Evolutionary conservation across 257 asterid species (phyloP).

Genomic region (Plantago major): DNA sequence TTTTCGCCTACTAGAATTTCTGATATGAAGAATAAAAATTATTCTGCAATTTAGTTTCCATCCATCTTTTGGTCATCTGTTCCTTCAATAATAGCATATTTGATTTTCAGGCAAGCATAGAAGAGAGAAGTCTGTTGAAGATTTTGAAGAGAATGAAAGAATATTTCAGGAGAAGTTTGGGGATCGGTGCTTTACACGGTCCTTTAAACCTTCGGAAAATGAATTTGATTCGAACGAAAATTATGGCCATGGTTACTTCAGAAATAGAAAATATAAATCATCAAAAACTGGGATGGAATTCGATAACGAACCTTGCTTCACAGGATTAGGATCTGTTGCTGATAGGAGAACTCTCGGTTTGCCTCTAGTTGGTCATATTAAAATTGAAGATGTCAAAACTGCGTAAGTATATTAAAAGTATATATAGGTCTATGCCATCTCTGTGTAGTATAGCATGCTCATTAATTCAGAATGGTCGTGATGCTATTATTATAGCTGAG

Average conservation of each 20-base stretch:
- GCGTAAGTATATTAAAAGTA: slow-evolving; percentile 65
- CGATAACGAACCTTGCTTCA: slow-evolving; percentile 20
- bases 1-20: too few relatives aligned
- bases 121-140: slow-evolving; percentile 33
- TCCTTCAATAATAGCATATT: neutral
- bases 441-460: neutral
- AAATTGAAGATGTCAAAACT: slow-evolving; percentile 71
- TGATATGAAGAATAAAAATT: neutral
- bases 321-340: slow-evolving; percentile 36
- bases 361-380: slow-evolving; percentile 66
- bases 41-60: neutral
- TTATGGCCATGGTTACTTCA: slow-evolving; percentile 32
- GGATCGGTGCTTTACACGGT: slow-evolving; percentile 47
- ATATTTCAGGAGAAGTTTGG: slow-evolving; percentile 52
- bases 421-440: slow-evolving; percentile 7
- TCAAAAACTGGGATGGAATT: slow-evolving; percentile 35
- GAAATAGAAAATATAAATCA: slow-evolving; percentile 29
- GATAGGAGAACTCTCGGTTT: slow-evolving; percentile 73
- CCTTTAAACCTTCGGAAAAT: slow-evolving; percentile 34
- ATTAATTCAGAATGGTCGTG: neutral
- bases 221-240: slow-evolving; percentile 45
- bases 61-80: neutral
- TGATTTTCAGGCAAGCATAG: slow-evolving; percentile 44
- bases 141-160: slow-evolving; percentile 37
- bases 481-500: neutral